Percentiles rank a stretch among this genome's conserved stretches.
phyloP scores from a whole-genome alignment of 2,329 filamentous ascomycete species.

The Colletotrichum karsti region DNA sequence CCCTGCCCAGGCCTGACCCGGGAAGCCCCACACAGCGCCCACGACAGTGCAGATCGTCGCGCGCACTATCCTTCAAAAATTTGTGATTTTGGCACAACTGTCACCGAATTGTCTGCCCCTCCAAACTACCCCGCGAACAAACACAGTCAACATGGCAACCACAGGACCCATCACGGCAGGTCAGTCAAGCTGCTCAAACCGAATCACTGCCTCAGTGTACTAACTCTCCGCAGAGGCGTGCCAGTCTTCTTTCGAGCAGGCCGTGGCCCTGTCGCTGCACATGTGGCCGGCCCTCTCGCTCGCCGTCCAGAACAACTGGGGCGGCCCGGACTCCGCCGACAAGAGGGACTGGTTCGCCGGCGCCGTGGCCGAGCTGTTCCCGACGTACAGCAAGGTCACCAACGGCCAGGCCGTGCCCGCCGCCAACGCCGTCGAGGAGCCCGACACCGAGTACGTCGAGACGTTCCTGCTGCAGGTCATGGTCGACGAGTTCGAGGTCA shows the following conservation, averaged over 20 bases:
- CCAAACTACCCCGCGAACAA: constrained; percentile 24
- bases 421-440: constrained; percentile 48
- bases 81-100: constrained; percentile 23
- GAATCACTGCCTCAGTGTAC: not conserved
- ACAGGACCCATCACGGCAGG: constrained; percentile 24
- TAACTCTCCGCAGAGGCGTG: constrained; percentile 17
- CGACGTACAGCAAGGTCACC: constrained; percentile 63
- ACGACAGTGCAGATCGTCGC: constrained; percentile 8
- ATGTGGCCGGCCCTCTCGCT: constrained; percentile 89
- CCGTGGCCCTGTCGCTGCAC: constrained; percentile 84
- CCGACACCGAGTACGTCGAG: constrained; percentile 84
- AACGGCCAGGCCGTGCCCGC: constrained; percentile 38
- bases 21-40: constrained; percentile 11
- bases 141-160: constrained; percentile 26
- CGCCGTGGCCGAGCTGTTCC: constrained; percentile 83
- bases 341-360: constrained; percentile 98
- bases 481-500: constrained; percentile 94
- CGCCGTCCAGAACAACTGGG: constrained; percentile 88
- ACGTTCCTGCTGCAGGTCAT: constrained; percentile 87
- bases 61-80: constrained; percentile 21
- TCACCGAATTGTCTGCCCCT: constrained; percentile 22
- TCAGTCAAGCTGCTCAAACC: not conserved
- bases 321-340: constrained; percentile 81
- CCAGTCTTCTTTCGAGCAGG: constrained; percentile 81
- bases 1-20: constrained; percentile 9